Conservation (phyloP, 164 flowering plant species). For the Amborella trichopoda region DNA sequence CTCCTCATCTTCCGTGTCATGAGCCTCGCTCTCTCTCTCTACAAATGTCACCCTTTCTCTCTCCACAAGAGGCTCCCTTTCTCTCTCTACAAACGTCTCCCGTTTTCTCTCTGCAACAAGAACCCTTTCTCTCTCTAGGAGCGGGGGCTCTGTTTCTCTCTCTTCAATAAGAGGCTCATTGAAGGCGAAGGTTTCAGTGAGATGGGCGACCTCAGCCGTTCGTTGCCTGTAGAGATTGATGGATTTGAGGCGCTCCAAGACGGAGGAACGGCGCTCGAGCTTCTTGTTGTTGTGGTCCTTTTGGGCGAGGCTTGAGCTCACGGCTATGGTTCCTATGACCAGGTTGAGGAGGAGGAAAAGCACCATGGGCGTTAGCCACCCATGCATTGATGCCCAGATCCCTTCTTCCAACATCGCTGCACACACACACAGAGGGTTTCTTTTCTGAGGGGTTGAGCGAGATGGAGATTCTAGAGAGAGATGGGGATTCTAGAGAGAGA, state of each 20-base stretch:
- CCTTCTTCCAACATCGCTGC: slow-evolving; percentile 13
- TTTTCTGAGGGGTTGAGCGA: too few species aligned
- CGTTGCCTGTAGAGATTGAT: slow-evolving; percentile 17
- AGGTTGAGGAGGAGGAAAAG: slow-evolving; percentile 59
- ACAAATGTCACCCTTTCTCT: background rate
- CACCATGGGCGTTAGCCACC: slow-evolving; percentile 59
- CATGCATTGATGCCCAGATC: slow-evolving; percentile 19
- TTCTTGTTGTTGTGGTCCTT: background rate
- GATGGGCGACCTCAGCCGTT: slow-evolving; percentile 4
- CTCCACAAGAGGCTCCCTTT: too few species aligned
- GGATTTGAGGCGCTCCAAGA: slow-evolving; percentile 31
- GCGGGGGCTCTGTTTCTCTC: background rate
- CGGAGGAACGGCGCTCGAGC: slow-evolving; percentile 23
- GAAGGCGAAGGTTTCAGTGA: background rate
- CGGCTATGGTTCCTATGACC: slow-evolving; percentile 39
- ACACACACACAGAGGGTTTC: background rate
- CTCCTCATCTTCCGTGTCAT: background rate
- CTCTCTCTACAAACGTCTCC: background rate
- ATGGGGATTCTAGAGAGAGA: too few species aligned
- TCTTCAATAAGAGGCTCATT: background rate
- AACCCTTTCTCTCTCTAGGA: background rate
- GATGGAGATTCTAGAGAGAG: too few species aligned
- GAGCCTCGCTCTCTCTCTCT: background rate
- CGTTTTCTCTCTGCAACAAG: background rate
- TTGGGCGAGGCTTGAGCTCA: slow-evolving; percentile 21